Base-by-base conservation (phyloP, 2,329 filamentous ascomycete species). In the Curvularia sp. region DNA sequence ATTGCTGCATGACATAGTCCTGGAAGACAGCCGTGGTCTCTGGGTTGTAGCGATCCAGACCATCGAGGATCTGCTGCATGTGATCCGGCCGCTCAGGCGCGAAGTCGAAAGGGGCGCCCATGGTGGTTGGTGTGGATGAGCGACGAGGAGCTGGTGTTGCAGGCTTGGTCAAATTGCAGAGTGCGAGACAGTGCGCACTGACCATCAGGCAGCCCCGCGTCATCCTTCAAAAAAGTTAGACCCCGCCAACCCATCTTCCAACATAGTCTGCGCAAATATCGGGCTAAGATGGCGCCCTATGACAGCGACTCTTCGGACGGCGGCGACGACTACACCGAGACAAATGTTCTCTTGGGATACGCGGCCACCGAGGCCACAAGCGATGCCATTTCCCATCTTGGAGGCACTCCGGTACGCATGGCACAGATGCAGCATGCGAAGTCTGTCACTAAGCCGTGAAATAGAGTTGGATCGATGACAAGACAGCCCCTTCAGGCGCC, bases 41-140 rank as follows among this genome's bases (percentile, higher is more conserved):
- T 41, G 95, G 95, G 81, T 99, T 99, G 84, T 99, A 99, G 75
- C 95, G 87, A 81, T 99, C 95, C 65, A 99, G 91, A 71, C 95
- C 94, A 81, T 94, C 97, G 77, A 99, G 92, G 76, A 99, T 97
- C 79, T 83, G 85, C 77, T 92, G 90, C 80, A 99, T 96, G 79
- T 95, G 89, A 69, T 95, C 91, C 71, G 95, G 94, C 79, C 95
- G 86, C 80, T 97, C 92, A 73, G 92, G 89, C 83, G 92, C 91
- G 81, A 93, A 91, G 85, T 97, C 94, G 82, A 90, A 90, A 60
- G 87, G 80, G 74, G 79, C 72, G 63, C 79, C 79, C 80, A 82
- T 83, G 68, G 61, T 77, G 68, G 57, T 65, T 65, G 63, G 64
- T 61, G 63, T 59, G 62, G 60, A 68, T 66, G 65, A 70, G 69